Evolutionary conservation across 140 eudicot species (phyloP), one percentile per base, ranked within the genome.

Genomic region (Ambrosia hybrid): DNA sequence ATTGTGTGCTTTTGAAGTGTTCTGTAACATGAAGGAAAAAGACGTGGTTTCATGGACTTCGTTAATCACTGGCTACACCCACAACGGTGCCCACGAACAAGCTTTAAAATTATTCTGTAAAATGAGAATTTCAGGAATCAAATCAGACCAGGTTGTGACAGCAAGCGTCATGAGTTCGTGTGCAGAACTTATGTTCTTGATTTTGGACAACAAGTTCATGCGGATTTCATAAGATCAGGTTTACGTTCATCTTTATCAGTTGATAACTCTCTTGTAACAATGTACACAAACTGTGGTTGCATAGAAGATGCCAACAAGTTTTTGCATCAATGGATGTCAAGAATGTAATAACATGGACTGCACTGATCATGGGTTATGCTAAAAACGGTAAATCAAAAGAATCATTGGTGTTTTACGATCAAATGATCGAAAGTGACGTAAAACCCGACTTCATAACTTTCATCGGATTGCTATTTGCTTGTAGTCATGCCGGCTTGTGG

Each of bases 21-120:
- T 92, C 16, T 68, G 81, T 73, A 66, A 71, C 17, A 77, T 87
- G 83, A 38, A 36, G 30, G 85, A 83, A 38, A 89, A 79, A 81
- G 98, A 92, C 59, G 89, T 92, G 46, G 85, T 92, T 52, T 92
- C 98, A 3, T 92, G 98, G 98, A 92, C 96, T 43, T 92, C 96
- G 53, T 71, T 92, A 34, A 79, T 89, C 78, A 87, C 87, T 0
- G 96, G 98, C 33, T 87, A 76, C 62, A 78, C 95, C 17, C 88
- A 85, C 78, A 89, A 82, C 68, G 69, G 70, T 11, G 75, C 73
- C 68, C 80, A 85, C 16, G 89, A 85, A 61, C 84, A 86, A 73
- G 90, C 96, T 67, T 78, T 92, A 0, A 81, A 80, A 52, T 65
- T 89, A 37, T 89, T 92, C 63, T 80, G 83, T 78, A 53, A 70